Evolutionary conservation across 805 yeast species (phyloP).

Genomic region (Monosporozyma servazzii): DNA sequence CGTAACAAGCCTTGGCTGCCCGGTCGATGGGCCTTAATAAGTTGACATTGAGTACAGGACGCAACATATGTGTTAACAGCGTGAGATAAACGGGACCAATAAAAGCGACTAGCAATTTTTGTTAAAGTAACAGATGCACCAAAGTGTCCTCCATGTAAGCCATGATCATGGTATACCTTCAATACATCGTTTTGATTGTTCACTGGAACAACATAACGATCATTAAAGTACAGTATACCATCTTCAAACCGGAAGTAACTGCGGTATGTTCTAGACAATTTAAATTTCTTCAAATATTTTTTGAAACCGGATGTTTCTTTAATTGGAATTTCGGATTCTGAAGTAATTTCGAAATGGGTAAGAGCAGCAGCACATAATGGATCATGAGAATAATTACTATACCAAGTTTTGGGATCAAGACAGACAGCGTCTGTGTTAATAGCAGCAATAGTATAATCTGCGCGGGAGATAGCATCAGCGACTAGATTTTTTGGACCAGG

Average conservation of each 20-base stretch:
- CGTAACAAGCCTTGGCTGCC: slow-evolving; percentile 5
- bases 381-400: too few species aligned
- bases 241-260: neutral
- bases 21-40: slow-evolving; percentile 3
- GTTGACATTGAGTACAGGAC: slow-evolving; percentile 7
- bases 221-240: neutral
- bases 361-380: too few species aligned
- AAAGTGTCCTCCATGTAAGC: slow-evolving; percentile 9
- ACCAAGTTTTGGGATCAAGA: too few species aligned
- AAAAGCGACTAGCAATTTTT: slow-evolving; percentile 4
- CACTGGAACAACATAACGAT: neutral
- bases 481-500: slow-evolving; percentile 8
- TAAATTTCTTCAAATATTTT: too few species aligned
- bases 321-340: neutral
- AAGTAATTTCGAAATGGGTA: slow-evolving; percentile 2
- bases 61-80: slow-evolving; percentile 2
- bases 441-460: neutral
- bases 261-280: neutral
- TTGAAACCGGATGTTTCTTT: too few species aligned
- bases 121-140: slow-evolving; percentile 5
- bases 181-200: neutral
- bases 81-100: slow-evolving; percentile 4
- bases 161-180: slow-evolving; percentile 4
- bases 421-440: neutral
- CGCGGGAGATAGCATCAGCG: slow-evolving; percentile 12